Percentiles rank a stretch among this genome's conserved stretches.
Conservation (phyloP, 257 asterid species). For the Datura wrightii region DNA sequence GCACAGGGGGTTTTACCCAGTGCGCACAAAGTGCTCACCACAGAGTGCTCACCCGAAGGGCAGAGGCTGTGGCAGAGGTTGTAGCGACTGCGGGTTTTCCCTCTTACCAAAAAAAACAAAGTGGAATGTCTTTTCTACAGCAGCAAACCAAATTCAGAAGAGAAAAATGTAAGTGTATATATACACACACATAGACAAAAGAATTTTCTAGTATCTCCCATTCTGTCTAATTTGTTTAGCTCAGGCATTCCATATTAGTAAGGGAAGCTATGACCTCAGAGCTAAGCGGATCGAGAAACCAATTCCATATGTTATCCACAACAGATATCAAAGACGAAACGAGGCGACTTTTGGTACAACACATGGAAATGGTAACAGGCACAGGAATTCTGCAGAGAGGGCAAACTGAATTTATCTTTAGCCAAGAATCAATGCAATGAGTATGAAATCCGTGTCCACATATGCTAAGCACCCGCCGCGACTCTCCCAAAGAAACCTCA, state of each 20-base stretch:
- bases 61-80: no score
- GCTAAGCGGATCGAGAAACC: slow-evolving; percentile 25
- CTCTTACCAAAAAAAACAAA: no score
- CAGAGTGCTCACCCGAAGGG: no score
- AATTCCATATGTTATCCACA: slow-evolving; percentile 19
- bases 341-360: not conserved
- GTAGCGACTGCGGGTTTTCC: no score
- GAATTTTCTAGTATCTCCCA: not conserved
- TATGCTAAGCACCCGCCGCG: not conserved
- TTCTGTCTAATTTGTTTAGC: not conserved
- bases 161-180: no score
- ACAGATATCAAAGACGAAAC: not conserved
- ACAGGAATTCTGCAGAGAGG: slow-evolving; percentile 32
- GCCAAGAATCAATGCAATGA: slow-evolving; percentile 34
- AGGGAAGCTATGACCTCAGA: slow-evolving; percentile 28
- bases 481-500: not conserved
- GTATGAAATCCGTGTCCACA: slow-evolving; percentile 31
- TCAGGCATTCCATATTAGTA: slow-evolving; percentile 20
- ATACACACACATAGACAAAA: no score
- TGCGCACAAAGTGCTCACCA: no score
- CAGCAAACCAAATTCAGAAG: no score
- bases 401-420: slow-evolving; percentile 20
- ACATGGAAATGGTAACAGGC: not conserved
- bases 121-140: no score
- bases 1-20: no score